phyloP scores from a whole-genome alignment of 345 rosid genomes.

The Triadica sebifera region DNA sequence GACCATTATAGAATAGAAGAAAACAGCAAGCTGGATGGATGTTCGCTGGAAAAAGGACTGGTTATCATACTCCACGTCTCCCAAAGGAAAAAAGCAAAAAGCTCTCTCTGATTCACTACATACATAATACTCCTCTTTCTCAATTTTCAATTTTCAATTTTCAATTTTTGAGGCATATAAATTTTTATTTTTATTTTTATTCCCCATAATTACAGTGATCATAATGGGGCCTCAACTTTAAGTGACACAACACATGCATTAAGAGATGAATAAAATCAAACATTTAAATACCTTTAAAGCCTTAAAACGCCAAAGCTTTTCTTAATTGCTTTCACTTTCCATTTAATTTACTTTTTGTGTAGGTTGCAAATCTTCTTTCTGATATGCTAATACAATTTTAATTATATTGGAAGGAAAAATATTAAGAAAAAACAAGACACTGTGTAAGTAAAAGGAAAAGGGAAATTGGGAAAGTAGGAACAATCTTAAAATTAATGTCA shows the following conservation, averaged over 20 bases:
- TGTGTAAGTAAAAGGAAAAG: background rate
- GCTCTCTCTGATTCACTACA: background rate
- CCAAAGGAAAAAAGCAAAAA: constrained; percentile 11
- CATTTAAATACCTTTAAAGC: background rate
- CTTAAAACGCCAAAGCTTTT: constrained; percentile 5
- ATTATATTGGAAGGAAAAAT: background rate
- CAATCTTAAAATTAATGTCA: background rate
- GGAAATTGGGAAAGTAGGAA: background rate
- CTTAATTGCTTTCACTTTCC: background rate
- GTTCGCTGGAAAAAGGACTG: constrained; percentile 38
- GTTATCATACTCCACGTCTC: constrained; percentile 22
- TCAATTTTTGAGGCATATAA: background rate
- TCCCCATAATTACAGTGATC: constrained; percentile 22
- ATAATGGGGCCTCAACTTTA: constrained; percentile 24
- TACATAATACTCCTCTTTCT: background rate
- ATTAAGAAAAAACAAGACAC: background rate
- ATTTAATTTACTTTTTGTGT: background rate
- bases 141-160: too few species aligned
- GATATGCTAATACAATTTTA: background rate
- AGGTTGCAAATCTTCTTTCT: background rate
- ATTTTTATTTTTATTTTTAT: background rate
- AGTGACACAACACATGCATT: constrained; percentile 24
- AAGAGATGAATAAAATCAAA: constrained; percentile 12
- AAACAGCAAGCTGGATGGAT: constrained; percentile 29
- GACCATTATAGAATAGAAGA: constrained; percentile 6